Percentiles rank a stretch among this genome's conserved stretches.
These are phyloP conservation scores for Trichoderma sp. DNA, from an alignment of 2,329 filamentous ascomycete genomes.

Conservation along the genomic window DNA sequence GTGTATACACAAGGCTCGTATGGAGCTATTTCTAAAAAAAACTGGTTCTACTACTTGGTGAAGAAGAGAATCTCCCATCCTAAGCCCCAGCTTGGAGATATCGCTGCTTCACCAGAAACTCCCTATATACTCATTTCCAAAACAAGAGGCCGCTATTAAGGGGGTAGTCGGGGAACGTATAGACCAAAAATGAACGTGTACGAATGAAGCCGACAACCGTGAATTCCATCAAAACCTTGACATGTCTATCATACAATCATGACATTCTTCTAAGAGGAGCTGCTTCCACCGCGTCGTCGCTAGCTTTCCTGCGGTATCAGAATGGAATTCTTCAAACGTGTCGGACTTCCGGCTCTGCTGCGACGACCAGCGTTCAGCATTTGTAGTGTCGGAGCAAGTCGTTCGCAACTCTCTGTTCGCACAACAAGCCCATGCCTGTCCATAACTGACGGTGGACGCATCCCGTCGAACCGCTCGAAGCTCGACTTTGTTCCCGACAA, in stretches of 20 bases:
- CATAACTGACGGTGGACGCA: slow-evolving; percentile 45
- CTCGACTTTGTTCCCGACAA: slow-evolving; percentile 64
- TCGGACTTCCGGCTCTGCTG: slow-evolving; percentile 57
- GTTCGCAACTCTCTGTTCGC: slow-evolving; percentile 82
- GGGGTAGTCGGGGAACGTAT: not conserved
- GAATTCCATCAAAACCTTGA: not conserved
- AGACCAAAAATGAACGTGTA: not conserved
- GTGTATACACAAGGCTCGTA: not conserved
- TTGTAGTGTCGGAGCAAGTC: slow-evolving; percentile 58
- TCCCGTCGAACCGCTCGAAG: slow-evolving; percentile 49
- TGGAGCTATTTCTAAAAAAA: not conserved
- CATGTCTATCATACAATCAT: slow-evolving; percentile 12
- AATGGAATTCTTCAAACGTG: slow-evolving; percentile 56
- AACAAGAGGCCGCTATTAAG: not conserved
- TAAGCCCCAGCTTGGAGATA: not conserved
- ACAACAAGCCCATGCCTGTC: slow-evolving; percentile 72
- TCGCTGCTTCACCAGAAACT: not conserved
- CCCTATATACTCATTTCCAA: slow-evolving; percentile 4
- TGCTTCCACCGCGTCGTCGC: not conserved
- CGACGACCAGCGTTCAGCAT: slow-evolving; percentile 56
- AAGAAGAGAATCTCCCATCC: not conserved
- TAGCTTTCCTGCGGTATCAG: slow-evolving; percentile 30
- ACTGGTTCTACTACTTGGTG: not conserved
- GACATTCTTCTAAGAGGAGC: not conserved
- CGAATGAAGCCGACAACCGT: not conserved